Conservation (phyloP, 2,329 filamentous ascomycete species). For the Tolypocladium capitatum region DNA sequence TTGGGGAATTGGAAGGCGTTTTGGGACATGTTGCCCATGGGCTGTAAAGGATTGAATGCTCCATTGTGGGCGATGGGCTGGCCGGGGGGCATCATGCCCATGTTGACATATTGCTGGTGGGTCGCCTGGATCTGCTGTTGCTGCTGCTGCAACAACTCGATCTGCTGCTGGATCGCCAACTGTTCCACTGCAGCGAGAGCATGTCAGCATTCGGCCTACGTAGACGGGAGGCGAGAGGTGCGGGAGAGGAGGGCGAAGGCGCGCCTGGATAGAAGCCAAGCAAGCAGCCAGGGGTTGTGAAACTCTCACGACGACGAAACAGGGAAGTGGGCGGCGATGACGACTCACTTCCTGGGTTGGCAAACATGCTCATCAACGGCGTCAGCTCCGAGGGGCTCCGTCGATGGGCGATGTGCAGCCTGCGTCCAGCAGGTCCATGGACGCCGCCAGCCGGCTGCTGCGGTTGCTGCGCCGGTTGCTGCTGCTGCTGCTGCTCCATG, state of each 20-base stretch:
- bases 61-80: slow-evolving; percentile 59
- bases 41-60: slow-evolving; percentile 66
- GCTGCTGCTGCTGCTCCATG: slow-evolving; percentile 42
- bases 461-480: slow-evolving; percentile 35
- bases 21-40: slow-evolving; percentile 67
- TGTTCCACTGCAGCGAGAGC: slow-evolving; percentile 63
- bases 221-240: neutral
- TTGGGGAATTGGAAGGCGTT: slow-evolving; percentile 81
- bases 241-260: neutral
- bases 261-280: neutral
- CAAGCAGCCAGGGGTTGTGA: neutral
- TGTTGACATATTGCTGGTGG: slow-evolving; percentile 94
- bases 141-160: slow-evolving; percentile 92
- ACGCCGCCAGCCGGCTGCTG: slow-evolving; percentile 42
- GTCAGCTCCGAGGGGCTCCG: slow-evolving; percentile 95
- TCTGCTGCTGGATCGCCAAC: slow-evolving; percentile 94
- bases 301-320: neutral
- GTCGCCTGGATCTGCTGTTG: slow-evolving; percentile 95
- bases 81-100: slow-evolving; percentile 83
- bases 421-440: slow-evolving; percentile 67
- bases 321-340: slow-evolving; percentile 3
- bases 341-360: slow-evolving; percentile 49
- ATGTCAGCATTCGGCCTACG: neutral
- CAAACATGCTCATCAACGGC: slow-evolving; percentile 88
- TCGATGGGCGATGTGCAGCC: slow-evolving; percentile 93